Base-by-base conservation (phyloP, 306 rosid species). In the Dalbergia oliveri region DNA sequence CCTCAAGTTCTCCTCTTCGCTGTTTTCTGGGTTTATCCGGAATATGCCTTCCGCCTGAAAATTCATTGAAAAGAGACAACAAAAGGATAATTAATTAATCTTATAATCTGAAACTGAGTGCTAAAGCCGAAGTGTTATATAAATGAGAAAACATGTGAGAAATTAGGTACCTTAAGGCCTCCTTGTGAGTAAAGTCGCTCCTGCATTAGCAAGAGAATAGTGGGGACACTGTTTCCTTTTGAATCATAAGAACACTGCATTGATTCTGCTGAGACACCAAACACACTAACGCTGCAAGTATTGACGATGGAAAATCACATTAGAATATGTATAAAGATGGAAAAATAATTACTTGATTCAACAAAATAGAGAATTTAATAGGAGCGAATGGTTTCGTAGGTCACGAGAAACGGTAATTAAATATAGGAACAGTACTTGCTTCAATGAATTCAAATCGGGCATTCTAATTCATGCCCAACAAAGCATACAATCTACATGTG, bases 201-300 rank as follows among this genome's bases (percentile, higher is more conserved):
- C 87, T 91, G 99, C 99, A 93, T 91, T 23, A 91, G 89, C 77
- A 96, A 78, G 51, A 96, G 98, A 79, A 91, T 89, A 13, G 90
- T 93, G 10, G 99, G 98, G 37, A 93, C 97, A 58, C 99, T 96
- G 76, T 96, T 96, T 81, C 98, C 97, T 68, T 87, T 91, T 35
- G 97, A 82, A 90, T 93, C 99, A 69, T 88, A 92, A 43, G 94
- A 91, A 79, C 97, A 86, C 79, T 93, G 99, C 99, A 96, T 96
- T 44, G 99, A 96, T 74, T 96, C 99, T 7, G 98, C 97, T 19
- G 99, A 96, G 74, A 96, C 99, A 4, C 99, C 99, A 80, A 96
- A 96, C 41, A 91, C 97, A 39, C 91, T 93, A 4, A 92, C 98
- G 80, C 99, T 96, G 88, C 73, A 89, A 81, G 71, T 66, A 47